Percentiles rank a stretch among this genome's conserved stretches.
phyloP scores from a whole-genome alignment of 768 basidiomycete genomes.

The Auriculariales sp. region DNA sequence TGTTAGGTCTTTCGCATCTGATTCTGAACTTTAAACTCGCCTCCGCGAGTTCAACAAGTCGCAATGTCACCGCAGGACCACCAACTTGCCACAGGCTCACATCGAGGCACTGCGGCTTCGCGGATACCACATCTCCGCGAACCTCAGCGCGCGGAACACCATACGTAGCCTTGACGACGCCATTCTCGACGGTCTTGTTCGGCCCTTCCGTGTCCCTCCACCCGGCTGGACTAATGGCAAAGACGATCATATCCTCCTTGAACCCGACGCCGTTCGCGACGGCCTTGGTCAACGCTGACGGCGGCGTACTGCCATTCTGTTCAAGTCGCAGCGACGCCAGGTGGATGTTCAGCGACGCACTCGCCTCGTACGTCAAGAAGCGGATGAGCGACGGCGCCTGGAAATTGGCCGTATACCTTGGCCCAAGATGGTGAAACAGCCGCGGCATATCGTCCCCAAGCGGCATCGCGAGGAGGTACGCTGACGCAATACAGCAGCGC shows the following conservation, averaged over 20 bases:
- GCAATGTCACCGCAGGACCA: constrained; percentile 58
- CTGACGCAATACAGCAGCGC: constrained; percentile 59
- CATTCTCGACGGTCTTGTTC: not conserved
- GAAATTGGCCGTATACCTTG: constrained; percentile 61
- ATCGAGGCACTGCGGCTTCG: constrained; percentile 54
- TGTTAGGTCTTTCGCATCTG: not conserved
- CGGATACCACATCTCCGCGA: constrained; percentile 41
- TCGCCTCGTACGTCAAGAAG: constrained; percentile 75
- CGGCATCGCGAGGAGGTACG: constrained; percentile 36
- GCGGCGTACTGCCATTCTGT: constrained; percentile 5
- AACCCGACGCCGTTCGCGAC: constrained; percentile 24
- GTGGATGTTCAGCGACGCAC: constrained; percentile 72
- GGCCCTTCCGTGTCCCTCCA: constrained; percentile 1
- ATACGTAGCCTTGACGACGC: constrained; percentile 6
- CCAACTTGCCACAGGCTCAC: constrained; percentile 70
- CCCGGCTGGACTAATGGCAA: constrained; percentile 9
- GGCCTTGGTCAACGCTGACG: constrained; percentile 30
- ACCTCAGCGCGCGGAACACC: constrained; percentile 3
- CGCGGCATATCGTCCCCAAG: constrained; percentile 47
- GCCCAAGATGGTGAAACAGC: constrained; percentile 69
- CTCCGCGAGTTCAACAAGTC: constrained; percentile 62
- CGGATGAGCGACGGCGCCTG: constrained; percentile 55
- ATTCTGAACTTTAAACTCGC: constrained; percentile 23
- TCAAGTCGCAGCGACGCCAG: constrained; percentile 29
- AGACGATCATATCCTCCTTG: constrained; percentile 9